A percentile compares a stretch with the other conserved stretches of the same genome.
phyloP scores from a whole-genome alignment of 2,329 filamentous ascomycete genomes.

The Cryphonectria parasitica region DNA sequence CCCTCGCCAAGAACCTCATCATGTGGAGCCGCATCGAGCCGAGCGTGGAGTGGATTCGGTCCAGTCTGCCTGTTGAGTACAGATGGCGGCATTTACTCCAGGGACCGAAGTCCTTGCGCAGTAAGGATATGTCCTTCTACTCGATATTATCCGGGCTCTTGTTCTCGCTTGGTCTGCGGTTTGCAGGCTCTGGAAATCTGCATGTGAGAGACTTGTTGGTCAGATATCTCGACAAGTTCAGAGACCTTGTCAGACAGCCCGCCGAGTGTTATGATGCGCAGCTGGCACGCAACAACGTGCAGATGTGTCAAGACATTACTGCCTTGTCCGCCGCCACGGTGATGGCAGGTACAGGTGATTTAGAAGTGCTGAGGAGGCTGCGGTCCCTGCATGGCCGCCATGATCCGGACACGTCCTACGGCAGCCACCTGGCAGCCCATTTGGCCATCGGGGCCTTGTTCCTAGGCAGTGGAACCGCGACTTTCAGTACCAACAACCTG shows the following conservation, averaged over 20 bases:
- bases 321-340: constrained; percentile 83
- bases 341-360: constrained; percentile 94
- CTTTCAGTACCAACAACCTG: constrained; percentile 85
- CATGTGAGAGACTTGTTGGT: constrained; percentile 81
- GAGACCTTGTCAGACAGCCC: constrained; percentile 70
- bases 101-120: constrained; percentile 66
- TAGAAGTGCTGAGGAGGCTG: constrained; percentile 81
- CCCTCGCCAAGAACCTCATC: constrained; percentile 86
- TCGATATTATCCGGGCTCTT: constrained; percentile 90
- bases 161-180: constrained; percentile 75
- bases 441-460: constrained; percentile 91
- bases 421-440: constrained; percentile 90
- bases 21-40: constrained; percentile 86
- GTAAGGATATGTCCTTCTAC: constrained; percentile 87
- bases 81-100: constrained; percentile 64
- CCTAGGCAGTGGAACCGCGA: constrained; percentile 88
- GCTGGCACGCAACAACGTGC: constrained; percentile 78
- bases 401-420: constrained; percentile 83
- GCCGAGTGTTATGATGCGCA: constrained; percentile 75
- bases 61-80: constrained; percentile 74
- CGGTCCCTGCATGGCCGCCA: constrained; percentile 86
- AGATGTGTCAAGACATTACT: constrained; percentile 89
- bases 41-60: constrained; percentile 73
- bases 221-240: constrained; percentile 83
- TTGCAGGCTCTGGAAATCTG: constrained; percentile 71